Evolutionary conservation across 257 asterid genomes (phyloP).

Genomic region (Solanum lycopersicoides): DNA sequence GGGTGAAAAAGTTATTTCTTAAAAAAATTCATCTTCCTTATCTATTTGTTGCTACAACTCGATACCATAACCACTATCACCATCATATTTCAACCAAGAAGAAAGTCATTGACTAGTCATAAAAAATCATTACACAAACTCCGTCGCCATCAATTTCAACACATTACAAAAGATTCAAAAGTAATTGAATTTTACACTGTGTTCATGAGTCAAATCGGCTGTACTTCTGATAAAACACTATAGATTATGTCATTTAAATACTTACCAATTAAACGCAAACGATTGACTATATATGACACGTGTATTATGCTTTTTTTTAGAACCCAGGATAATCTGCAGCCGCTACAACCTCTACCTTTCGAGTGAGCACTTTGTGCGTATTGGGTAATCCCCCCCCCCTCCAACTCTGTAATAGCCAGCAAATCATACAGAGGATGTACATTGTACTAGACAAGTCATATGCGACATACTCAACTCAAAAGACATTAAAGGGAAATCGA

Average conservation of each 20-base stretch:
- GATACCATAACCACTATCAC: not conserved
- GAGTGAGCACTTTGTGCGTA: too few relatives aligned
- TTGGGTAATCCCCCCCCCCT: too few relatives aligned
- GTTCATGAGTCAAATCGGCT: not conserved
- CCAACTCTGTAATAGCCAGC: too few relatives aligned
- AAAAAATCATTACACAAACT: not conserved
- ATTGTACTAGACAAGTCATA: fast-evolving
- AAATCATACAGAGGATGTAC: too few relatives aligned
- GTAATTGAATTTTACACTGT: fast-evolving
- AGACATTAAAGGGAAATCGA: too few relatives aligned
- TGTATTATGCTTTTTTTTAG: not conserved
- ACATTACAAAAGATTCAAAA: not conserved
- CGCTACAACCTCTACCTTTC: too few relatives aligned
- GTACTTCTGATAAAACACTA: not conserved
- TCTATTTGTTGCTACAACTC: not conserved
- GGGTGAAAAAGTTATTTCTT: not conserved
- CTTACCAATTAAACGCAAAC: not conserved
- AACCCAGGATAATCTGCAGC: too few relatives aligned
- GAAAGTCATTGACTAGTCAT: not conserved
- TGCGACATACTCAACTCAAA: fast-evolving
- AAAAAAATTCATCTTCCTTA: not conserved
- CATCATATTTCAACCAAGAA: not conserved
- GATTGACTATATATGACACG: fast-evolving
- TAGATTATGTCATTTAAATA: not conserved
- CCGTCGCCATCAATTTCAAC: not conserved